A percentile compares a stretch with the other conserved stretches of the same genome.
Conservation (phyloP, 164 flowering plant genomes). For the Vitis rotundifolia region DNA sequence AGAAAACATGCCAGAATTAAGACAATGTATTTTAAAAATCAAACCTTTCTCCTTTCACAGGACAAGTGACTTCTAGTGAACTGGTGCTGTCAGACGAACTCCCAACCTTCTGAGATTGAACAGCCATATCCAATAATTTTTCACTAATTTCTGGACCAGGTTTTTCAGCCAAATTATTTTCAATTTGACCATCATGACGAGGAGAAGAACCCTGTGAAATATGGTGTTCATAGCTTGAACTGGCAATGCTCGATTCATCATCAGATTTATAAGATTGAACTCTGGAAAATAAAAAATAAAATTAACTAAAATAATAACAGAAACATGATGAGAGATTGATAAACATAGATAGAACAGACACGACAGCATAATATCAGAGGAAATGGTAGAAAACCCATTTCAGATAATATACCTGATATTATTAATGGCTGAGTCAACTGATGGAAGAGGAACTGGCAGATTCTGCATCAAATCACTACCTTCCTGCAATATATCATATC, state of each 20-base stretch:
- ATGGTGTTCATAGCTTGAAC: slow-evolving; percentile 33
- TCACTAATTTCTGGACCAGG: slow-evolving; percentile 29
- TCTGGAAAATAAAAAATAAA: slow-evolving; percentile 27
- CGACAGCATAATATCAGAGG: not conserved
- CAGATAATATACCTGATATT: slow-evolving; percentile 37
- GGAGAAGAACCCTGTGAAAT: slow-evolving; percentile 28
- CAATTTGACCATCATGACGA: slow-evolving; percentile 25
- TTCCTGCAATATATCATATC: slow-evolving; percentile 43
- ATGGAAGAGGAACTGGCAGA: slow-evolving; percentile 26
- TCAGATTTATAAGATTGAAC: slow-evolving; percentile 41
- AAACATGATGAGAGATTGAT: not conserved
- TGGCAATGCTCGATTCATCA: slow-evolving; percentile 44
- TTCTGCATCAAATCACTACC: slow-evolving; percentile 32
- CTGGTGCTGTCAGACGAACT: slow-evolving; percentile 17
- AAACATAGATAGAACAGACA: not conserved
- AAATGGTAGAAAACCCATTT: not conserved
- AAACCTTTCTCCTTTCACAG: slow-evolving; percentile 48
- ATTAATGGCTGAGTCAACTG: slow-evolving; percentile 26
- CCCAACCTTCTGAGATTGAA: slow-evolving; percentile 21
- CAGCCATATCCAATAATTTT: slow-evolving; percentile 24
- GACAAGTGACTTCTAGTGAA: slow-evolving; percentile 20
- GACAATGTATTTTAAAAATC: not conserved
- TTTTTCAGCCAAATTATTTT: slow-evolving; percentile 32
- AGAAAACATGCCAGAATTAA: too few relatives aligned
- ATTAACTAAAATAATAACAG: not conserved